These are phyloP conservation scores for Monosporascus sp. DNA, from an alignment of 2,329 filamentous ascomycete species.

Conservation along the genomic window DNA sequence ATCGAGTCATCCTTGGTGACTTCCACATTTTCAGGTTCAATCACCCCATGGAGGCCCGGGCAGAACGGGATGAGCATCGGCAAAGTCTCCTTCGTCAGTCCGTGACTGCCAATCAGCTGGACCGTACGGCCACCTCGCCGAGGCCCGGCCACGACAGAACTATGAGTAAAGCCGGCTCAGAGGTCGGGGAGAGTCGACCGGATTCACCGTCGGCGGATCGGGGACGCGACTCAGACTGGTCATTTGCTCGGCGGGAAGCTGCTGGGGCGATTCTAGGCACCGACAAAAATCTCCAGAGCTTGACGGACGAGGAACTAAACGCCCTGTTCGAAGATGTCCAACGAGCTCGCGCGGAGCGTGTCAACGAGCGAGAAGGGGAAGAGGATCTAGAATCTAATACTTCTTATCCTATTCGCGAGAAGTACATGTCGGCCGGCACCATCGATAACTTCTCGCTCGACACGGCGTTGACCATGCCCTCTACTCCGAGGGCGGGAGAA, in stretches of 20 bases:
- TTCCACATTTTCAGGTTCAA: constrained; percentile 99
- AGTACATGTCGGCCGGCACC: constrained; percentile 91
- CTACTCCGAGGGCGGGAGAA: constrained; percentile 76
- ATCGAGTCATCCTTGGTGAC: constrained; percentile 91
- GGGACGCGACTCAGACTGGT: constrained; percentile 88
- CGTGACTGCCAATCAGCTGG: constrained; percentile 58
- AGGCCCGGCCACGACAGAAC: constrained; percentile 70
- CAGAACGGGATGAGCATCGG: constrained; percentile 82
- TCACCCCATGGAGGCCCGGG: constrained; percentile 90
- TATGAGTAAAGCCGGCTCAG: constrained; percentile 74
- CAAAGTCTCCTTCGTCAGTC: constrained; percentile 85
- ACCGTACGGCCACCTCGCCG: constrained; percentile 51
- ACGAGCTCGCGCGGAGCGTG: constrained; percentile 72
- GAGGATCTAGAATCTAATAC: constrained; percentile 87
- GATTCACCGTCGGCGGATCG: constrained; percentile 72
- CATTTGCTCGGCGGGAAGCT: constrained; percentile 88
- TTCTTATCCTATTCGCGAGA: constrained; percentile 85
- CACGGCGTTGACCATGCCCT: constrained; percentile 89
- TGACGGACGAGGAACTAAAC: constrained; percentile 93
- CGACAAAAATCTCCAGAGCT: constrained; percentile 83
- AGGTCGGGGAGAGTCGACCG: constrained; percentile 71
- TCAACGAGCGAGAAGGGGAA: constrained; percentile 69
- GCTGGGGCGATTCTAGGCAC: constrained; percentile 83
- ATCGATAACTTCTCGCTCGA: constrained; percentile 95
- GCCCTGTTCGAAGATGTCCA: constrained; percentile 92